Base-by-base conservation (phyloP, 1,284 basidiomycete species). In the Puccinia triticina region DNA sequence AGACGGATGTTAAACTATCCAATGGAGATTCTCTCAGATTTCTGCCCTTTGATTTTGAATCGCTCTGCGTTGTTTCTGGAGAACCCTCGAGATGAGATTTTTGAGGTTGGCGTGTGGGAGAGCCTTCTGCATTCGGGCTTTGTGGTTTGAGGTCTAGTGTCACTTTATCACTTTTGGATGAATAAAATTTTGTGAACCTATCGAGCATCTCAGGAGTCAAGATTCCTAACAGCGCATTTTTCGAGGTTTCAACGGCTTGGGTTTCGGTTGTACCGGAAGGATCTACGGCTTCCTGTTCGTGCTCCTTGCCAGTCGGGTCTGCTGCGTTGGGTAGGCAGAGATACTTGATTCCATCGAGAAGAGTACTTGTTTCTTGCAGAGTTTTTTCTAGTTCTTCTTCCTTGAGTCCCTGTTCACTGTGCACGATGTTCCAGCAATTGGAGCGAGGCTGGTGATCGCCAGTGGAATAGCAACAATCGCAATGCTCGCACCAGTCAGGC, bases 311-410 rank as follows among this genome's bases (percentile, higher is more conserved):
- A 16, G 29, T 53, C 29, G 26, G 46, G 46, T 53, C 48, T 26
- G 43, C 23, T 48, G 16, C 37, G 37, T 11, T 57, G 3, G 77
- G 53, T 7, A 79, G 14, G 34, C 64, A 50, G 53, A 79, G 67
- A 57, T 71, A 79, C 69, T 79, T 67, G 11, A 79, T 40, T 79
- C 61, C 61, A 37, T 67, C 61, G 23, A 79, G 48, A 26, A 79
- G 61, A 10, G 77, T 79, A 21, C 50, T 55, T 23, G 66, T 67
- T 14, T 64, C 66, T 53, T 79, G 66, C 2, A 79, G 46, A 14
- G 77, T 79, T 29, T 79, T 34, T 29, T 79, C 77, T 29, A 79
- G 37, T 46, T 72, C 77, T 46, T 69, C 77, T 29, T 71, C 77
- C 53, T 57, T 79, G 21, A 79, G 40, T 10, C 77, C 77, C 55